Percentiles rank a stretch among this genome's conserved stretches.
These are phyloP conservation scores for Plasmodium gaboni DNA, from an alignment of 169 alveolate species.

Conservation along the genomic window DNA sequence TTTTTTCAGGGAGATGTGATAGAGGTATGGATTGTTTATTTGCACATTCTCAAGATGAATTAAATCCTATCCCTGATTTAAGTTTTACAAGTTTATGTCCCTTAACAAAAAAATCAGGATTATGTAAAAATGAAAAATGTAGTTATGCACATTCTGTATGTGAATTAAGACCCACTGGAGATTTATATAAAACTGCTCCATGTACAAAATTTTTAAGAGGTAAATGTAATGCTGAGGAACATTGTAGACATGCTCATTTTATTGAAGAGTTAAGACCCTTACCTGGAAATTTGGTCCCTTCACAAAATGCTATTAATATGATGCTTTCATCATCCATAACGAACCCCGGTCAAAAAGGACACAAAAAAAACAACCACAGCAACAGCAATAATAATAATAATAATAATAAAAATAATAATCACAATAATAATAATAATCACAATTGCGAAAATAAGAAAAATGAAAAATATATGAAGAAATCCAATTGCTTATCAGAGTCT, in stretches of 20 bases:
- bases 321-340: constrained; percentile 52
- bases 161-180: constrained; percentile 71
- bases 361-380: neutral
- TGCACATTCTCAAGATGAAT: constrained; percentile 90
- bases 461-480: constrained; percentile 2
- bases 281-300: constrained; percentile 60
- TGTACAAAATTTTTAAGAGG: constrained; percentile 71
- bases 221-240: constrained; percentile 71
- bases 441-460: neutral
- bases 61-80: constrained; percentile 77
- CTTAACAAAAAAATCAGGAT: constrained; percentile 84
- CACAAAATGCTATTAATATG: constrained; percentile 66
- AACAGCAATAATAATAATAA: neutral
- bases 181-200: constrained; percentile 69
- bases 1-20: constrained; percentile 81
- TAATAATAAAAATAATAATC: neutral
- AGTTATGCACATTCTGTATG: constrained; percentile 76
- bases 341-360: constrained; percentile 17
- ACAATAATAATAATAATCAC: constrained; percentile 16
- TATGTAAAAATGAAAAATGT: constrained; percentile 84
- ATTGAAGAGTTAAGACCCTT: constrained; percentile 64
- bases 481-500: neutral
- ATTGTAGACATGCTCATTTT: constrained; percentile 69
- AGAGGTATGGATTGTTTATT: constrained; percentile 90
- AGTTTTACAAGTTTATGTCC: constrained; percentile 84